phyloP scores from a whole-genome alignment of 1,284 basidiomycete genomes.

The Boletus smithii region DNA sequence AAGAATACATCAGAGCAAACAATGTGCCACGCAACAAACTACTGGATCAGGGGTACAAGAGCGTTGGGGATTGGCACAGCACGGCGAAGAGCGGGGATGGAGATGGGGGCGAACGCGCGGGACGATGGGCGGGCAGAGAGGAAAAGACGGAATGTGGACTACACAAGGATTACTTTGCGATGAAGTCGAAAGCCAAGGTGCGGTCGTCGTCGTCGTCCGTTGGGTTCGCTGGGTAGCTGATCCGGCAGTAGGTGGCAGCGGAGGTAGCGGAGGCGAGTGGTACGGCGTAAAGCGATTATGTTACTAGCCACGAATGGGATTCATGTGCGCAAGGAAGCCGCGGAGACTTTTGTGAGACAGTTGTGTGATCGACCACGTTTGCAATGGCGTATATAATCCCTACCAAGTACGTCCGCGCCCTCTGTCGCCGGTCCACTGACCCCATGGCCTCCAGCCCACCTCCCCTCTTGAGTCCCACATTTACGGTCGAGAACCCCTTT shows the following conservation, averaged over 20 bases:
- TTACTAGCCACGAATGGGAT: no score
- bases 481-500: slow-evolving; percentile 22
- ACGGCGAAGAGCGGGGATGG: slow-evolving; percentile 72
- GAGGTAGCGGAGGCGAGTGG: no score
- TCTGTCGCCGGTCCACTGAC: no score
- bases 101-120: slow-evolving; percentile 80
- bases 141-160: slow-evolving; percentile 96
- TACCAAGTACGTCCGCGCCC: no score
- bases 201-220: not conserved
- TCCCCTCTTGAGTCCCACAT: slow-evolving; percentile 16
- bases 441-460: not conserved
- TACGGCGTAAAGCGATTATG: no score
- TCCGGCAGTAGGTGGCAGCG: no score
- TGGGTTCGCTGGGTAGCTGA: no score
- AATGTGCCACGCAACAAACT: slow-evolving; percentile 88
- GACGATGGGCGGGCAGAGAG: slow-evolving; percentile 84
- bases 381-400: no score
- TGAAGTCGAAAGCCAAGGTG: slow-evolving; percentile 52
- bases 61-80: slow-evolving; percentile 97
- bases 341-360: no score
- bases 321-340: no score
- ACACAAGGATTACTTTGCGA: slow-evolving; percentile 81
- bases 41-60: slow-evolving; percentile 88
- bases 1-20: slow-evolving; percentile 83
- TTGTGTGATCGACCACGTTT: no score